These are phyloP conservation scores for Cryptosporidium parvum DNA, from an alignment of 169 alveolate genomes.

Conservation along the genomic window DNA sequence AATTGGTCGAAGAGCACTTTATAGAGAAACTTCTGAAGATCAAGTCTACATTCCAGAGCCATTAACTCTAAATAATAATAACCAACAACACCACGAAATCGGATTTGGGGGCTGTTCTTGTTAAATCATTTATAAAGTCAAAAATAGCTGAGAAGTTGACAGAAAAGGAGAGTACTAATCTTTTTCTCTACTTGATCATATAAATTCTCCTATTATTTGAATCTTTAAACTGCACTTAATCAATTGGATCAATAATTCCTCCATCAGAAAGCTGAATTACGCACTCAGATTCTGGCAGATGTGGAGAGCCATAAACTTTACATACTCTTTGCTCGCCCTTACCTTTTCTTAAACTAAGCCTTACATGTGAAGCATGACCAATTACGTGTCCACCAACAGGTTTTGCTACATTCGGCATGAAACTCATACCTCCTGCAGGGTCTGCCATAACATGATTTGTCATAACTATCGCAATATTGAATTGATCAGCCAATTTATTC, in stretches of 20 bases:
- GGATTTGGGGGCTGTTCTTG: constrained; percentile 72
- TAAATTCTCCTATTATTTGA: background rate
- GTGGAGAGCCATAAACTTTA: constrained; percentile 96
- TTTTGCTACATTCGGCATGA: constrained; percentile 90
- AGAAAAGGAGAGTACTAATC: background rate
- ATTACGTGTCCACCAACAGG: constrained; percentile 99
- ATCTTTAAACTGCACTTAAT: constrained; percentile 49
- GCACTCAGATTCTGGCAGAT: constrained; percentile 96
- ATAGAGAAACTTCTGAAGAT: constrained; percentile 88
- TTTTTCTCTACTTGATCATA: background rate
- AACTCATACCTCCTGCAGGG: constrained; percentile 92
- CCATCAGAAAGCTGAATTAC: constrained; percentile 87
- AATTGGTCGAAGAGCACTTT: constrained; percentile 89
- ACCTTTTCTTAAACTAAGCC: constrained; percentile 95
- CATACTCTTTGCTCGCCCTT: constrained; percentile 95
- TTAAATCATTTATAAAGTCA: background rate
- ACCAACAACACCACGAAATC: constrained; percentile 30
- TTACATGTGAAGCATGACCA: constrained; percentile 97
- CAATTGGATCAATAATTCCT: constrained; percentile 84
- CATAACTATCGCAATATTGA: constrained; percentile 93
- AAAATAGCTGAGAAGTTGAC: background rate
- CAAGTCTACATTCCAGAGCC: constrained; percentile 81
- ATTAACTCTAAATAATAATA: constrained; percentile 39
- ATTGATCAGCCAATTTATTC: constrained; percentile 95
- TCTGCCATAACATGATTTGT: constrained; percentile 96